A percentile compares a stretch with the other conserved stretches of the same genome.
phyloP scores from a whole-genome alignment of 2,329 filamentous ascomycete species.

The Penicillium janthinellum region DNA sequence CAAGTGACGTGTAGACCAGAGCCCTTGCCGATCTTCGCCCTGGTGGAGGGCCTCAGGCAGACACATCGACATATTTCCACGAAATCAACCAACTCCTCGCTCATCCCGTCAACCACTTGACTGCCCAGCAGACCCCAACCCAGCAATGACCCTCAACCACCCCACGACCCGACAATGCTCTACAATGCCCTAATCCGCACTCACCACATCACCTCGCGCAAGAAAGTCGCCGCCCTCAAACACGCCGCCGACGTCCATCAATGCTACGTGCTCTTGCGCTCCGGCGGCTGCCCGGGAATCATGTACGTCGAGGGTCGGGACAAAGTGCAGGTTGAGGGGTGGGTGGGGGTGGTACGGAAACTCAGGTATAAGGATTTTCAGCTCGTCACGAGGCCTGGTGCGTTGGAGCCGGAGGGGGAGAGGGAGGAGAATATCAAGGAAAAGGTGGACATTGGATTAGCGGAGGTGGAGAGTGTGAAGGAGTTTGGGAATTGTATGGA shows the following conservation, averaged over 20 bases:
- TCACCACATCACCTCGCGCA: constrained; percentile 79
- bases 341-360: constrained; percentile 66
- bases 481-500: constrained; percentile 67
- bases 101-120: not conserved
- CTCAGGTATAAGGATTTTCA: constrained; percentile 74
- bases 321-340: constrained; percentile 58
- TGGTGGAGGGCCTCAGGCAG: not conserved
- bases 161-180: constrained; percentile 6
- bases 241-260: constrained; percentile 62
- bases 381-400: constrained; percentile 58
- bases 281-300: constrained; percentile 70
- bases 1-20: too few species aligned
- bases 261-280: constrained; percentile 66
- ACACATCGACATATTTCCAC: not conserved
- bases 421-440: not conserved
- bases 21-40: not conserved
- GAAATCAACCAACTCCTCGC: not conserved
- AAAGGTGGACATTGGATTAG: constrained; percentile 39
- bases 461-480: constrained; percentile 65
- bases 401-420: constrained; percentile 28
- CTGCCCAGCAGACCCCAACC: not conserved
- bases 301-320: constrained; percentile 72
- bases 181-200: constrained; percentile 71
- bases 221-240: constrained; percentile 68
- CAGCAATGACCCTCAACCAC: not conserved